Percentiles rank a stretch among this genome's conserved stretches.
phyloP scores from a whole-genome alignment of 768 basidiomycete genomes.

The Mycena filopes region DNA sequence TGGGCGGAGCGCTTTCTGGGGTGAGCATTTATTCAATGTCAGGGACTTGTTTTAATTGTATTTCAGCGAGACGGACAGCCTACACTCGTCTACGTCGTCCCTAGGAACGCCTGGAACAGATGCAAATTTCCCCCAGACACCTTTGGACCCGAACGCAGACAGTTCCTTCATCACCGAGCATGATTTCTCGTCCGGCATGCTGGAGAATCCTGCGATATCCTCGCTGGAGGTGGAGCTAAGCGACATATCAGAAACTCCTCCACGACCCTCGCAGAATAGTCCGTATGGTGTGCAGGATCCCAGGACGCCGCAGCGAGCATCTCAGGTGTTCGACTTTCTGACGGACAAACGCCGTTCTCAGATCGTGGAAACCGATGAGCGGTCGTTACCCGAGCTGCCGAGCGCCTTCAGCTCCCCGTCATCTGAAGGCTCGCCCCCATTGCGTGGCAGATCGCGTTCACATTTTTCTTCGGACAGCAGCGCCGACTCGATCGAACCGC shows the following conservation, averaged over 20 bases:
- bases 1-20: conserved; percentile 84
- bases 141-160: conserved; percentile 46
- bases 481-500: conserved; percentile 22
- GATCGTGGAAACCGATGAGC: conserved; percentile 45
- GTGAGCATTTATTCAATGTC: conserved; percentile 48
- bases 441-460: conserved; percentile 27
- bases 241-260: conserved; percentile 53
- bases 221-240: conserved; percentile 84
- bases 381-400: conserved; percentile 50
- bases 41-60: neutral
- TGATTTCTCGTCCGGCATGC: conserved; percentile 54
- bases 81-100: conserved; percentile 59
- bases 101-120: conserved; percentile 63
- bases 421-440: conserved; percentile 37
- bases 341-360: conserved; percentile 56
- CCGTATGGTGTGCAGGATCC: conserved; percentile 52
- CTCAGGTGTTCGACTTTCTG: conserved; percentile 81
- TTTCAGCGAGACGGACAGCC: conserved; percentile 56
- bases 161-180: conserved; percentile 57
- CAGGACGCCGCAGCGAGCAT: conserved; percentile 72
- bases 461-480: conserved; percentile 45
- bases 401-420: conserved; percentile 57
- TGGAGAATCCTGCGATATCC: conserved; percentile 65
- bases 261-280: conserved; percentile 35
- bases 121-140: conserved; percentile 48